Conservation (phyloP, 768 basidiomycete genomes). For the Calocybe cyanea region DNA sequence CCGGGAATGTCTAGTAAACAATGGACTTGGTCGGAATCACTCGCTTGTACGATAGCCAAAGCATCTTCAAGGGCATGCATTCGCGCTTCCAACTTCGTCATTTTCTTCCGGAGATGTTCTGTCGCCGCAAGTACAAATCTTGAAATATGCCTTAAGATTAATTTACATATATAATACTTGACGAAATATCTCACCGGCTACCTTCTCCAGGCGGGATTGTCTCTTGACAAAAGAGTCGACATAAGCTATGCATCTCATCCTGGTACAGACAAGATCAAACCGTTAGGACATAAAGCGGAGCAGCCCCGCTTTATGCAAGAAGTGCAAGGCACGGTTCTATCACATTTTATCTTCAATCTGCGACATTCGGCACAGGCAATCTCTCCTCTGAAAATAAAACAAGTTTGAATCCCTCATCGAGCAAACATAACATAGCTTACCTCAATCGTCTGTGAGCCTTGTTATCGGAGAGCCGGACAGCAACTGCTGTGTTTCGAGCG, state of each 20-base stretch:
- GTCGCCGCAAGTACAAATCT: conserved; percentile 53
- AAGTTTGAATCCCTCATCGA: neutral
- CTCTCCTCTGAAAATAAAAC: conserved; percentile 28
- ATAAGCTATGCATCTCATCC: neutral
- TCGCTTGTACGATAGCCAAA: conserved; percentile 40
- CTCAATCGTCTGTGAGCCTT: conserved; percentile 37
- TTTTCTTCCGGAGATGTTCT: conserved; percentile 47
- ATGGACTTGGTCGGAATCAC: conserved; percentile 35
- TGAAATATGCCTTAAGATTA: conserved; percentile 1
- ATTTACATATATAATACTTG: neutral
- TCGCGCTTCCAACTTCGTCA: conserved; percentile 42
- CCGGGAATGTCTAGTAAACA: conserved; percentile 32
- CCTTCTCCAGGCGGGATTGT: conserved; percentile 54
- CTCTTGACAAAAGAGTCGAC: conserved; percentile 25
- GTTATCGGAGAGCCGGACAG: conserved; percentile 7
- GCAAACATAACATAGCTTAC: conserved; percentile 18
- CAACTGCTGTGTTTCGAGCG: neutral
- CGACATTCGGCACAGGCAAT: conserved; percentile 44
- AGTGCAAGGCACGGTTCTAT: conserved; percentile 38
- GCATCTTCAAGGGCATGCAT: conserved; percentile 56
- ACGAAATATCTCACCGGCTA: conserved; percentile 35
- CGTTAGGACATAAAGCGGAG: conserved; percentile 47
- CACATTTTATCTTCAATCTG: conserved; percentile 39
- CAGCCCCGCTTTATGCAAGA: conserved; percentile 53
- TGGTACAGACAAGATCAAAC: conserved; percentile 23